Percentiles rank a stretch among this genome's conserved stretches.
Evolutionary conservation across 352 stramenopile genomes (phyloP).

Genomic region (Globisporangium splendens): DNA sequence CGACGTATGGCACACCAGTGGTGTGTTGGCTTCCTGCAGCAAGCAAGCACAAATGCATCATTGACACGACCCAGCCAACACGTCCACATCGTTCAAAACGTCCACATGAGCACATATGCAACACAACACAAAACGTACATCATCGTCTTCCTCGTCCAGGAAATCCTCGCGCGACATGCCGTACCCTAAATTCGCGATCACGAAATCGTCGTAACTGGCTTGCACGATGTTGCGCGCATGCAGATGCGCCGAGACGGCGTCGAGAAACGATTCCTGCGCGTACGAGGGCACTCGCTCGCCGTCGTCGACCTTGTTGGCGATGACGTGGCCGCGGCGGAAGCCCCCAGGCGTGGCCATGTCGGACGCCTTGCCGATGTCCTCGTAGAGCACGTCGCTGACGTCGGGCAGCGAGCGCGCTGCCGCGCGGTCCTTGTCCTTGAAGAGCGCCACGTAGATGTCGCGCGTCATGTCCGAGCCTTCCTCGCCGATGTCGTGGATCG

Average conservation of each 20-base stretch:
- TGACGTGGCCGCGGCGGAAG: slow-evolving; percentile 55
- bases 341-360: slow-evolving; percentile 49
- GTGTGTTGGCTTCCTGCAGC: slow-evolving; percentile 32
- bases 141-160: slow-evolving; percentile 22
- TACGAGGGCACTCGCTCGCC: slow-evolving; percentile 30
- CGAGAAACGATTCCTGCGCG: slow-evolving; percentile 47
- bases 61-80: too few species aligned
- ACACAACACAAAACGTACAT: neutral
- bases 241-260: slow-evolving; percentile 21
- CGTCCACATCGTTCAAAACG: neutral
- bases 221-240: slow-evolving; percentile 26
- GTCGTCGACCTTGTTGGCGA: slow-evolving; percentile 30
- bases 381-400: slow-evolving; percentile 51
- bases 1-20: slow-evolving; percentile 28
- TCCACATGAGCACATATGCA: neutral
- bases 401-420: slow-evolving; percentile 46
- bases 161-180: slow-evolving; percentile 41
- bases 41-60: too few species aligned
- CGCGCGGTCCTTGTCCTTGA: slow-evolving; percentile 44
- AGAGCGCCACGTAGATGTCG: slow-evolving; percentile 64
- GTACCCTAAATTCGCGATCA: slow-evolving; percentile 39
- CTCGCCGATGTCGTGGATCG: slow-evolving; percentile 49
- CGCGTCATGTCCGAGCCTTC: slow-evolving; percentile 67
- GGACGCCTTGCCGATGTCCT: slow-evolving; percentile 54
- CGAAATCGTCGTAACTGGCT: slow-evolving; percentile 52